Evolutionary conservation across 495 filamentous ascomycete genomes (phyloP).

Genomic region (Trichodelitschia bisporula): DNA sequence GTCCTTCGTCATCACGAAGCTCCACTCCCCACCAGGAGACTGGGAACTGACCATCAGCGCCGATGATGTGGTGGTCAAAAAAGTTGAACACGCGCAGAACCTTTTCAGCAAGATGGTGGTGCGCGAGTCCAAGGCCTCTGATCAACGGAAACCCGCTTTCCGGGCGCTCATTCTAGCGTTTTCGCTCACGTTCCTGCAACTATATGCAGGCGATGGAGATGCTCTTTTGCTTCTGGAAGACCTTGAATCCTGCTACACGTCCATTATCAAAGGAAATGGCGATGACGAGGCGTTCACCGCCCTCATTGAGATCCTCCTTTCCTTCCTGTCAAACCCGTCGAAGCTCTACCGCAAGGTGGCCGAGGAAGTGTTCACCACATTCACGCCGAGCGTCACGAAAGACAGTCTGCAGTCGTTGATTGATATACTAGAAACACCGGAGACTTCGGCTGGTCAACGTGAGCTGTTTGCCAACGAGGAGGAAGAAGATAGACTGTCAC

Average conservation of each 20-base stretch:
- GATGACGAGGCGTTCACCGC: slow-evolving; percentile 42
- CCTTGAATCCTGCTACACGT: slow-evolving; percentile 43
- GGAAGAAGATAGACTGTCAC: slow-evolving; percentile 16
- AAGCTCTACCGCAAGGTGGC: slow-evolving; percentile 65
- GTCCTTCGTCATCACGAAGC: too few relatives aligned
- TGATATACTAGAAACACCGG: slow-evolving; percentile 37
- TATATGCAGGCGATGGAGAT: slow-evolving; percentile 75
- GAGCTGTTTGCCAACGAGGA: slow-evolving; percentile 62
- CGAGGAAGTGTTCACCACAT: slow-evolving; percentile 62
- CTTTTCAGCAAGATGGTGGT: too few relatives aligned
- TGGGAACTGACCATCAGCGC: too few relatives aligned
- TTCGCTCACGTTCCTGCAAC: slow-evolving; percentile 60
- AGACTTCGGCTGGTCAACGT: slow-evolving; percentile 60
- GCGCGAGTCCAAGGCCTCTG: too few relatives aligned
- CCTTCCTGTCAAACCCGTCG: slow-evolving; percentile 69
- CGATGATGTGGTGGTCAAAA: too few relatives aligned
- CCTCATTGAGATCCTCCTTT: slow-evolving; percentile 66
- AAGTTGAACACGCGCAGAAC: too few relatives aligned
- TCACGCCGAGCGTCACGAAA: slow-evolving; percentile 43
- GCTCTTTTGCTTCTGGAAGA: slow-evolving; percentile 53
- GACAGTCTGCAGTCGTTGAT: slow-evolving; percentile 50
- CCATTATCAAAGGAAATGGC: slow-evolving; percentile 26
- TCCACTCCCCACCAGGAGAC: too few relatives aligned
- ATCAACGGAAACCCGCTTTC: slow-evolving; percentile 12
- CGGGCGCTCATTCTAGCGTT: slow-evolving; percentile 59